These are phyloP conservation scores for Russula brevipes DNA, from an alignment of 768 basidiomycete species.

Conservation along the genomic window DNA sequence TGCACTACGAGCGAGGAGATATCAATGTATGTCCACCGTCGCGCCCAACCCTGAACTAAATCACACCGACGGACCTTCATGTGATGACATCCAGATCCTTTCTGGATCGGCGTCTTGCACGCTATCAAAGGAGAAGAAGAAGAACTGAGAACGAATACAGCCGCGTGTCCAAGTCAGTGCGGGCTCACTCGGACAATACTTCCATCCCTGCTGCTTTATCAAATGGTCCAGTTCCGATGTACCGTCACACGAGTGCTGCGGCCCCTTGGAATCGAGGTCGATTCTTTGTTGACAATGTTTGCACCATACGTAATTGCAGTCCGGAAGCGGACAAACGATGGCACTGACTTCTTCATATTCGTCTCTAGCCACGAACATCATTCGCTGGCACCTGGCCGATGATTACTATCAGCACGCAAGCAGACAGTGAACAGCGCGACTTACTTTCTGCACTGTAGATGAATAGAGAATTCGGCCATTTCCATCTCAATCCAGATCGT, in stretches of 20 bases:
- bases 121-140: constrained; percentile 28
- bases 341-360: constrained; percentile 27
- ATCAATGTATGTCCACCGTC: not conserved
- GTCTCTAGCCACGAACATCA: constrained; percentile 30
- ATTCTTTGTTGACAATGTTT: constrained; percentile 31
- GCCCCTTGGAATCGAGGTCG: constrained; percentile 21
- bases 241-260: constrained; percentile 33
- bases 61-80: constrained; percentile 43
- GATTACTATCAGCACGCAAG: not conserved
- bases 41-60: not conserved
- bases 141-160: no score
- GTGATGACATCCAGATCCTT: constrained; percentile 51
- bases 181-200: constrained; percentile 33
- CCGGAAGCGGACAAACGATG: constrained; percentile 31
- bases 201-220: constrained; percentile 33
- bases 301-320: constrained; percentile 33
- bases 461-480: constrained; percentile 39
- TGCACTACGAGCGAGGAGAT: constrained; percentile 38
- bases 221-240: constrained; percentile 32
- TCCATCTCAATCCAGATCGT: constrained; percentile 44
- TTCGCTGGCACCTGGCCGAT: not conserved
- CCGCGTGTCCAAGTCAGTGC: no score
- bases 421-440: not conserved
- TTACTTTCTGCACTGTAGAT: constrained; percentile 41
- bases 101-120: constrained; percentile 47